Evolutionary conservation across 139 green algal genomes (phyloP), one percentile per base, ranked within the genome.

Genomic region (Asterochloris sp.): DNA sequence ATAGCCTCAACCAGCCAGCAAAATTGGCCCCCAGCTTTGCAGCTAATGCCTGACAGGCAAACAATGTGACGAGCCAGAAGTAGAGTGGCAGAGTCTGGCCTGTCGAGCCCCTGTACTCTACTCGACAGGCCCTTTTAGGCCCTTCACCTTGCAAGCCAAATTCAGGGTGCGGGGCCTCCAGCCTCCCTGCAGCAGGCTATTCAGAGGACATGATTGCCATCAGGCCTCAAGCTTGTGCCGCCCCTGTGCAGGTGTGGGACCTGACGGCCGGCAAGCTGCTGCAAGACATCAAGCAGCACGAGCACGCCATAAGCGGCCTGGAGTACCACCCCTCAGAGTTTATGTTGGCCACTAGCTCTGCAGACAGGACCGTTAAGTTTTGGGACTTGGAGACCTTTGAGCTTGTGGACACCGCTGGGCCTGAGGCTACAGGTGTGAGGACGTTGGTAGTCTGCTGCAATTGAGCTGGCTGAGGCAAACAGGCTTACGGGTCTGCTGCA

Each of bases 261-360:
- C 69, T 98, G 29, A 86, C 86, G 0, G 85, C 85, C 12, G 90
- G 93, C n/a, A 89, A 90, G 78, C 64, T 92, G 19, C 28, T 96
- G 24, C 73, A 87, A 62, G 90, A 96, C 17, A 86, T 96, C 64
- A 84, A 80, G 26, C 26, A 80, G 12, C 93, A 96, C 76, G 86
- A 85, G 13, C 82, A 88, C 21, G 38, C 82, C 62, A 91, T 98
- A 74, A 94, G 87, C 10, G 88, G 83, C 38, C 78, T 97, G 12
- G 87, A 97, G 73, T 98, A 95, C 85, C 92, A 96, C 74, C 94
- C 94, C 10, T 82, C 87, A 19, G 94, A 98, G 87, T 94, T 94
- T 82, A 71, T 98, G 19, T 77, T 98, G 74, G 94, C 91, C 12
- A 94, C 92, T 19, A 83, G 80, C 54, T 92, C 87, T 15, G 79